Evolutionary conservation across 176 grass and related monocot species (phyloP), one percentile per base, ranked within the genome.

Genomic region (Tillandsia fasciculata): DNA sequence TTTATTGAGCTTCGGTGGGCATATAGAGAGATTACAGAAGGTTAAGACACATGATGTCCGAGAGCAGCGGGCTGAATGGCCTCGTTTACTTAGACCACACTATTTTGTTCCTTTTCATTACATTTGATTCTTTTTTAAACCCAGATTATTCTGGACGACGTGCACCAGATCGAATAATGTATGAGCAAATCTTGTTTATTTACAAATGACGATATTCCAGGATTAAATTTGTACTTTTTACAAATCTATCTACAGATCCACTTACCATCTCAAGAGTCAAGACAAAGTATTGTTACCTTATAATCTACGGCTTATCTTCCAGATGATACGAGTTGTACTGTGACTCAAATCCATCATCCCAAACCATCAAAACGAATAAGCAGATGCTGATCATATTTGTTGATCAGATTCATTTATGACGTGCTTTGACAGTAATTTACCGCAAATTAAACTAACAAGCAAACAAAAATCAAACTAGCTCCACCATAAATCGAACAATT

Each of bases 21-120:
- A 61, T 61, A 61, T 61, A 61, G 56, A 61, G 56, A 61, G 56
- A 61, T 23, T 61, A 61, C 56, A 22, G 56, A 61, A 80, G 11
- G 48, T 49, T 11, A 51, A 18, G 50, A 26, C 33, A 48, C 51
- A 58, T 7, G 78, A 67, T 70, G 51, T 75, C 66, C 42, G 54
- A 52, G 54, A 68, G 10, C 15, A 79, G 59, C 17, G 26, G 15
- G 64, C 48, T 70, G 6, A 23, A 47, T 51, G 24, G 18, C 63
- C 64, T 56, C 26, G 52, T 73, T 52, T 72, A 52, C 14, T 68
- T 84, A 69, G 49, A 69, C 22, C 20, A 17, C 48, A 74, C 6
- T 64, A 15, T 15, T 3, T 70, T 64, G 27, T 12, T 42, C 66
- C 2, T 67, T 76, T 63, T 64, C 61, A 10, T 66, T 72, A 74